Evolutionary conservation across 768 basidiomycete genomes (phyloP), one percentile per base, ranked within the genome.

Genomic region (Lentinula boryana): DNA sequence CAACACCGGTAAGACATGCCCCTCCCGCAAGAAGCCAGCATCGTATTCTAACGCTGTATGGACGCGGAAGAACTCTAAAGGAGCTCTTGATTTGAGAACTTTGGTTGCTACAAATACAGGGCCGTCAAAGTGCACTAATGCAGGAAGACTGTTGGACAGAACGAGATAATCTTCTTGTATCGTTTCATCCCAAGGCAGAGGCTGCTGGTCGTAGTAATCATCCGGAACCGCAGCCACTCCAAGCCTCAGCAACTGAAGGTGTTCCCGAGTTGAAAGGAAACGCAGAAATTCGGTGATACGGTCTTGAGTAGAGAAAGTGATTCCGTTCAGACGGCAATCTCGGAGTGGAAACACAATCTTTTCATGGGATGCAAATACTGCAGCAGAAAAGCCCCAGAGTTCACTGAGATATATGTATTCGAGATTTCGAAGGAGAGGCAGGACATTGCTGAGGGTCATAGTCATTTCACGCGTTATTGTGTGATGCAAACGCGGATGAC

Each of bases 361-460:
- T 32, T 27, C 38, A 27, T 36, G 10, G 12, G 23, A 38, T 12
- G 36, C 36, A 21, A 56, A 56, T 43, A 56, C 43, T 36, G 40
- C 40, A 27, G 55, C 55, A 56, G 55, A 56, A 40, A 56, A 56
- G 55, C 38, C 23, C 55, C 55, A 56, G 16, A 56, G 13, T 9
- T 56, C 55, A 12, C 36, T 31, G 12, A 56, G n/a, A 23, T 23
- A 27, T 9, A 56, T 36, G 38, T 43, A 27, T 43, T 56, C 55
- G 55, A 56, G 55, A 23, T 56, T 56, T 7, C 21, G 40, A 16
- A 56, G 55, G 40, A 27, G 18, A 41, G 55, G 55, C 2, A 56
- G 21, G 27, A 56, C 55, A 23, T 23, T 56, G 21, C 18, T 13
- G 9, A 56, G 40, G 12, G 23, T 5, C 5, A 13, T 23, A 21